A percentile compares a stretch with the other conserved stretches of the same genome.
Conservation (phyloP, 495 filamentous ascomycete species). For the Saxophila tyrrhenica region DNA sequence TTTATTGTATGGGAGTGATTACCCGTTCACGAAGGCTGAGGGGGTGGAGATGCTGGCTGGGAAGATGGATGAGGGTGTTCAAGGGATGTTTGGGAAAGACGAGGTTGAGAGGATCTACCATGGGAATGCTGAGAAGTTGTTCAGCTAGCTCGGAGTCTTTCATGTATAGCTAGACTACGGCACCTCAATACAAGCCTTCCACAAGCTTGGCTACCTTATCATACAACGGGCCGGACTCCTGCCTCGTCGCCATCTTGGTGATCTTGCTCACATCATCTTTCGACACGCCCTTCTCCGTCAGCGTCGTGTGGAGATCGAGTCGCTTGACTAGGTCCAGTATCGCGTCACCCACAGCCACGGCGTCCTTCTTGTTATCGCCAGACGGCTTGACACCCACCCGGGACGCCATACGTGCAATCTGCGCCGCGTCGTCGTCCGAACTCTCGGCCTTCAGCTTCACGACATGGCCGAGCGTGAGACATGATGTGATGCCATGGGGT, state of each 20-base stretch:
- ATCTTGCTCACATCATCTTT: conserved; percentile 28
- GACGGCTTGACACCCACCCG: conserved; percentile 27
- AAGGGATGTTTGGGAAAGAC: conserved; percentile 20
- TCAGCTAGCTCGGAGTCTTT: conserved; percentile 3
- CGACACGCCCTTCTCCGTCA: conserved; percentile 28
- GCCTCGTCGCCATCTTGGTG: conserved; percentile 24
- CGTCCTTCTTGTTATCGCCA: conserved; percentile 31
- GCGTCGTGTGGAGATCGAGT: conserved; percentile 25
- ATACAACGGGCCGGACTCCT: conserved; percentile 26
- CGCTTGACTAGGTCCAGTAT: conserved; percentile 28
- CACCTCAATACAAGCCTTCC: conserved; percentile 25
- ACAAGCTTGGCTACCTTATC: conserved; percentile 28
- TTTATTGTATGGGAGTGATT: conserved; percentile 41
- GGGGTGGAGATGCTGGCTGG: conserved; percentile 14
- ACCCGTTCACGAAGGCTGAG: conserved; percentile 10
- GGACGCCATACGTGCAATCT: conserved; percentile 33
- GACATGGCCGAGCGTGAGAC: conserved; percentile 37
- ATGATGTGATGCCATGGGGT: conserved; percentile 41
- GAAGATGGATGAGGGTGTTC: conserved; percentile 25
- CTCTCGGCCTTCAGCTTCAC: conserved; percentile 34
- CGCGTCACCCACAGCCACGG: conserved; percentile 25
- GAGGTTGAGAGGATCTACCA: conserved; percentile 24
- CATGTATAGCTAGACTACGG: not conserved
- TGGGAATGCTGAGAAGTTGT: conserved; percentile 23
- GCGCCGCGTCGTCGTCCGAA: conserved; percentile 31